phyloP scores from a whole-genome alignment of 805 yeast genomes.

The Zygosaccharomyces bailii region DNA sequence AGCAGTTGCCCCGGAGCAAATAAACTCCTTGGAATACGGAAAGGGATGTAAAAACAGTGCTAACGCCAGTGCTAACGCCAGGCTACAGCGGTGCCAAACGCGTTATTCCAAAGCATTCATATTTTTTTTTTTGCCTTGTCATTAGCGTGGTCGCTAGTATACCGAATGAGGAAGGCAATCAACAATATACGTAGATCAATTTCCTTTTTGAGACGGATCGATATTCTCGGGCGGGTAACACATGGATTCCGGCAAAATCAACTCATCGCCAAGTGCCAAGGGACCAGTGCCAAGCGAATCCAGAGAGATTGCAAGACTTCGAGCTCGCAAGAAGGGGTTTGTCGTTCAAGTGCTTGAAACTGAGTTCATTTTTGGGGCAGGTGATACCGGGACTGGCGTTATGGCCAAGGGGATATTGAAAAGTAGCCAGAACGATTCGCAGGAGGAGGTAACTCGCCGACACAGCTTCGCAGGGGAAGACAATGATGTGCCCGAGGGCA shows the following conservation, averaged over 20 bases:
- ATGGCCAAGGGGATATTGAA: conserved; percentile 15
- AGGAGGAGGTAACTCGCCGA: conserved; percentile 10
- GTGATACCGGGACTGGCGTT: background rate
- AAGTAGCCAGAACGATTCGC: conserved; percentile 12
- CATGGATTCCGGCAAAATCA: background rate
- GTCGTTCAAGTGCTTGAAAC: too few relatives aligned
- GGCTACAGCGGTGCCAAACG: too few relatives aligned
- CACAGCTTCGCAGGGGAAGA: conserved; percentile 12
- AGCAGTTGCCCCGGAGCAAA: background rate
- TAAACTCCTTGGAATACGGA: too few relatives aligned
- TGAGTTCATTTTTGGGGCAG: too few relatives aligned
- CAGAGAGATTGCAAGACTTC: too few relatives aligned
- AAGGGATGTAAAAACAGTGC: too few relatives aligned
- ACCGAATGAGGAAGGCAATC: background rate
- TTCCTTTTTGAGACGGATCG: background rate
- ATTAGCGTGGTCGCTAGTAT: background rate
- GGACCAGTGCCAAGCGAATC: too few relatives aligned
- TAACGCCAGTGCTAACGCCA: too few relatives aligned
- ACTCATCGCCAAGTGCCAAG: too few relatives aligned
- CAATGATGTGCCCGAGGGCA: conserved; percentile 20
- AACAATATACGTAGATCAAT: background rate
- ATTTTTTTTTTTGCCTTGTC: background rate
- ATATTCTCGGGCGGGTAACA: background rate
- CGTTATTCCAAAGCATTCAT: too few relatives aligned
- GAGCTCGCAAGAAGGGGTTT: too few relatives aligned